Evolutionary conservation across 495 filamentous ascomycete species (phyloP), one percentile per base, ranked within the genome.

Genomic region (Penicillium angulare): DNA sequence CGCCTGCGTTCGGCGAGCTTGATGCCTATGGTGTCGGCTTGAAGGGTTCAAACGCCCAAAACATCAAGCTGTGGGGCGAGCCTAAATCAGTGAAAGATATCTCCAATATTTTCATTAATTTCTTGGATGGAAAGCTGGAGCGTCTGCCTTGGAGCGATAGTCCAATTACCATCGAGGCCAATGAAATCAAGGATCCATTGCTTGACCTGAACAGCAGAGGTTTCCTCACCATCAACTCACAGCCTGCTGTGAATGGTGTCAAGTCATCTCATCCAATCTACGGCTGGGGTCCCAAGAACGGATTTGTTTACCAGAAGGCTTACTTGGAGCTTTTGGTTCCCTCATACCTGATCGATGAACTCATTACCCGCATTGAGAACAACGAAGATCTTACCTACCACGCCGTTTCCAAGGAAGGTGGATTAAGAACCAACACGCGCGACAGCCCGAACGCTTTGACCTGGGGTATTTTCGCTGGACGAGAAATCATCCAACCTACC

Each of bases 401-500:
- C 56, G 89, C 90, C 29, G 89, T 96, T 32, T 90, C 86, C 50
- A 89, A 88, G 64, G 74, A 76, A 2, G 91, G 92, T 12, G 81
- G 85, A 50, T 77, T 97, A 46, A 81, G 83, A 59, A 95, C 90
- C n/a, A 97, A 97, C 60, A 81, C 88, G 10, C 81, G 80, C 20
- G 83, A 82, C 31, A 90, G 87, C 12, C 95, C 95, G 20, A 99
- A 97, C 60, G 95, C 95, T 9, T 85, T 99, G 42, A 99, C 95
- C 3, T 99, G 95, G 95, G 95, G 95, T 69, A 95, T 97, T 36
- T 99, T 97, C 74, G 92, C 95, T 9, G 93, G 93, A 27, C 93
- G 96, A 64, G 95, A 99, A 68, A 97, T 99, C 62, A 90, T 99
- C 36, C 95, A 99, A 66, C 95, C 95, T 9, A 99, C 95, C n/a